Conservation (phyloP, 176 grass and related monocot genomes). For the Tuctoria greenei region DNA sequence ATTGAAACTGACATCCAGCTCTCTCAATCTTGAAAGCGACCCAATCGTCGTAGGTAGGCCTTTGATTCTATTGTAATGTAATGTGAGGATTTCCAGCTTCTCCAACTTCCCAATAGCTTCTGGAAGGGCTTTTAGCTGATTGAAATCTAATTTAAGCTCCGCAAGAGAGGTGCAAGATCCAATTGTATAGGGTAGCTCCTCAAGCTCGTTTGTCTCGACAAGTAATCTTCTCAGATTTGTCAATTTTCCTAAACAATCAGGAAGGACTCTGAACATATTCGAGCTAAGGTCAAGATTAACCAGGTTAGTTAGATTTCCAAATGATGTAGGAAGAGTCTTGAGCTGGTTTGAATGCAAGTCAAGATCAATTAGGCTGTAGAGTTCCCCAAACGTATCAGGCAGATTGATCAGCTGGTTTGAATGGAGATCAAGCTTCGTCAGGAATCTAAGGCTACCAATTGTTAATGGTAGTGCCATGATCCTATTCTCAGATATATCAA, state of each 20-base stretch:
- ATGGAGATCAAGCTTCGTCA: slow-evolving; percentile 89
- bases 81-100: slow-evolving; percentile 72
- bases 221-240: slow-evolving; percentile 76
- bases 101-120: slow-evolving; percentile 90
- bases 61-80: slow-evolving; percentile 94
- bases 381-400: slow-evolving; percentile 84
- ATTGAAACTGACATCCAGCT: slow-evolving; percentile 93
- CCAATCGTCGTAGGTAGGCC: slow-evolving; percentile 88
- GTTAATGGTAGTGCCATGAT: slow-evolving; percentile 85
- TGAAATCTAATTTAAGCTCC: slow-evolving; percentile 89
- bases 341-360: slow-evolving; percentile 79
- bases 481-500: slow-evolving; percentile 86
- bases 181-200: slow-evolving; percentile 94
- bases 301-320: slow-evolving; percentile 72
- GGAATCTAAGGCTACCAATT: slow-evolving; percentile 70
- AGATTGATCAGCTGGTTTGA: slow-evolving; percentile 90
- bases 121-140: slow-evolving; percentile 90
- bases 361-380: slow-evolving; percentile 76
- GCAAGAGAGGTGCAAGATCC: slow-evolving; percentile 77
- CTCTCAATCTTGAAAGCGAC: slow-evolving; percentile 69
- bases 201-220: slow-evolving; percentile 85
- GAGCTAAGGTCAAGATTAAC: slow-evolving; percentile 79
- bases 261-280: slow-evolving; percentile 66
- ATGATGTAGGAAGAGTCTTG: slow-evolving; percentile 74
- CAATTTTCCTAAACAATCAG: slow-evolving; percentile 75